phyloP scores from a whole-genome alignment of 2,329 filamentous ascomycete genomes.

The Cladosporium sp. region DNA sequence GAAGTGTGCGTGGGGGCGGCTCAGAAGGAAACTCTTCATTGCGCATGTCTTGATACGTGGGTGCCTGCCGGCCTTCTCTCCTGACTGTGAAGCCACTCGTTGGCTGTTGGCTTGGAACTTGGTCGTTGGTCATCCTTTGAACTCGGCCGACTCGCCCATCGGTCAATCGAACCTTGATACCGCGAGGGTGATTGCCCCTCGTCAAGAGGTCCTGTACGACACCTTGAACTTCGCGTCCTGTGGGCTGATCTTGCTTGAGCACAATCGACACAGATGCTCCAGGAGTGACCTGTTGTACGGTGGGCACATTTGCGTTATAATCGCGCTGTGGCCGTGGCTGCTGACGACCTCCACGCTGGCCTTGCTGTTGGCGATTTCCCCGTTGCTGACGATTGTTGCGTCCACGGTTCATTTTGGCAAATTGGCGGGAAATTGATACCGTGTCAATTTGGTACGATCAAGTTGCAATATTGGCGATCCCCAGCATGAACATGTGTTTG shows the following conservation, averaged over 20 bases:
- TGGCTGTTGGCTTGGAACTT: not conserved
- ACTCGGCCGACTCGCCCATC: slow-evolving; percentile 72
- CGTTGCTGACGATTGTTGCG: slow-evolving; percentile 29
- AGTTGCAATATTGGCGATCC: too few relatives aligned
- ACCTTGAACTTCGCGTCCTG: slow-evolving; percentile 66
- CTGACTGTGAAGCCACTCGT: not conserved
- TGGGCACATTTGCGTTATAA: slow-evolving; percentile 25
- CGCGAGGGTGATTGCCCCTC: slow-evolving; percentile 68
- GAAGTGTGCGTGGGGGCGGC: slow-evolving; percentile 26
- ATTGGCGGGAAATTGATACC: not conserved
- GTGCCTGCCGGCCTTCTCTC: slow-evolving; percentile 9
- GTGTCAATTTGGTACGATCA: too few relatives aligned
- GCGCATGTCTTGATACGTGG: slow-evolving; percentile 9
- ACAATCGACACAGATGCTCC: slow-evolving; percentile 68
- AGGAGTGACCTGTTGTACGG: slow-evolving; percentile 47
- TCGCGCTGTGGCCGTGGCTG: slow-evolving; percentile 4
- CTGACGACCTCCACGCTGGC: slow-evolving; percentile 3
- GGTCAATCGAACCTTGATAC: slow-evolving; percentile 71
- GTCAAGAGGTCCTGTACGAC: slow-evolving; percentile 66
- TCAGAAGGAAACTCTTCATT: slow-evolving; percentile 16
- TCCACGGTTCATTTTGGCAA: slow-evolving; percentile 24
- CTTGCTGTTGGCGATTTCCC: slow-evolving; percentile 15
- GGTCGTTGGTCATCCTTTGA: slow-evolving; percentile 51
- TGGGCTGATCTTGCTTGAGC: slow-evolving; percentile 71
- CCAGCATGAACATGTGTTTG: too few relatives aligned